These are phyloP conservation scores for Helicostylum pulchrum DNA, from an alignment of 192 early-diverging fungal genomes.

Conservation along the genomic window DNA sequence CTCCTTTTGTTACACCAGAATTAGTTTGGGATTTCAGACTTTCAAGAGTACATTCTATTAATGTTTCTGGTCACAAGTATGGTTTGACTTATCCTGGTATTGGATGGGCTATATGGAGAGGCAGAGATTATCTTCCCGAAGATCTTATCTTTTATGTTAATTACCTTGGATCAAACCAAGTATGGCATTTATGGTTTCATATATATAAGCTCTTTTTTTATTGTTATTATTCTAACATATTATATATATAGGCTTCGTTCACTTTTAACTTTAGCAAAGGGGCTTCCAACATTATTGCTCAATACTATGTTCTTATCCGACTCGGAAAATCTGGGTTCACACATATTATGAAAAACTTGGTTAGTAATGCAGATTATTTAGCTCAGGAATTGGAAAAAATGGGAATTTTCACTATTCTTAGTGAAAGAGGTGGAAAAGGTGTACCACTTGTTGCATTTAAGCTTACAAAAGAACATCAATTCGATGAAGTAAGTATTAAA, in stretches of 20 bases:
- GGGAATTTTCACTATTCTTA: constrained; percentile 60
- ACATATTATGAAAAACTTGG: constrained; percentile 62
- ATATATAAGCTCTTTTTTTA: neutral
- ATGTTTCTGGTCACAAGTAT: constrained; percentile 83
- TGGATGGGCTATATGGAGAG: constrained; percentile 80
- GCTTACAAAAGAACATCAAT: constrained; percentile 37
- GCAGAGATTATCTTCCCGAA: constrained; percentile 62
- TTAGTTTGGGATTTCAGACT: constrained; percentile 65
- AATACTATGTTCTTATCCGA: constrained; percentile 80
- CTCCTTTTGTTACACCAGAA: constrained; percentile 75
- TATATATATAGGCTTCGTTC: constrained; percentile 44
- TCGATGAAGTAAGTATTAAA: constrained; percentile 29
- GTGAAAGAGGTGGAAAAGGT: constrained; percentile 38
- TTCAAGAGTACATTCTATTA: constrained; percentile 72
- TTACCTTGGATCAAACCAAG: constrained; percentile 68
- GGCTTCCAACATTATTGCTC: constrained; percentile 68
- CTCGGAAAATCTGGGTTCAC: constrained; percentile 64
- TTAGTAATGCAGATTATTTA: constrained; percentile 55
- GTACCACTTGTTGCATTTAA: constrained; percentile 65
- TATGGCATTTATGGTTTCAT: constrained; percentile 18
- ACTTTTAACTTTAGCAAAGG: constrained; percentile 78
- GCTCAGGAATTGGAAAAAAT: constrained; percentile 50
- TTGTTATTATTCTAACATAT: neutral
- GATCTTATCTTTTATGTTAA: constrained; percentile 74
- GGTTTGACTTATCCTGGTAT: constrained; percentile 81